These are phyloP conservation scores for Metschnikowia cubensis DNA, from an alignment of 805 yeast species.

Conservation along the genomic window DNA sequence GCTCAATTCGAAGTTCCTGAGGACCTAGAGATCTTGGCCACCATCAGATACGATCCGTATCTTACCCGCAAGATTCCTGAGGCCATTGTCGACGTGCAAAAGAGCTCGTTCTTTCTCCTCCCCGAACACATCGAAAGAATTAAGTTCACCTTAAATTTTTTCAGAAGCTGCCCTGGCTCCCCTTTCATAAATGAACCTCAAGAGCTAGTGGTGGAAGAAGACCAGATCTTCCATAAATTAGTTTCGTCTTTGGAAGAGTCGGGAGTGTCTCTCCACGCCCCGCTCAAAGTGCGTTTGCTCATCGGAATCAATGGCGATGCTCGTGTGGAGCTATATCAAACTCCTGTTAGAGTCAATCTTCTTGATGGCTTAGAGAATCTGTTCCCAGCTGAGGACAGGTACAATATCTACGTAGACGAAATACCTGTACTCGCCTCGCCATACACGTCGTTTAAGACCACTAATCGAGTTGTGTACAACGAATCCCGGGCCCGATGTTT, in stretches of 20 bases:
- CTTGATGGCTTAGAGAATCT: conserved; percentile 25
- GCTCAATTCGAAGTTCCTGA: conserved; percentile 6
- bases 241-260: conserved; percentile 25
- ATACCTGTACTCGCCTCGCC: conserved; percentile 55
- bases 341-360: conserved; percentile 23
- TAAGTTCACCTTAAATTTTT: conserved; percentile 49
- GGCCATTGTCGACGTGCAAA: conserved; percentile 22
- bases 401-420: conserved; percentile 62
- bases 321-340: conserved; percentile 31
- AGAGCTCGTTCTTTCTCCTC: conserved; percentile 53
- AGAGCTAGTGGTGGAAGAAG: conserved; percentile 23
- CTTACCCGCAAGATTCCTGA: conserved; percentile 30
- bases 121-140: conserved; percentile 63
- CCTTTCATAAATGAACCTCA: neutral
- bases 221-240: conserved; percentile 35
- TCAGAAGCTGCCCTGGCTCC: conserved; percentile 23
- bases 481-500: conserved; percentile 53
- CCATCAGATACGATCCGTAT: conserved; percentile 72
- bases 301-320: conserved; percentile 27
- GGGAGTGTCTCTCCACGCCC: conserved; percentile 18
- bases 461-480: conserved; percentile 60
- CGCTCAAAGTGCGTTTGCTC: conserved; percentile 34
- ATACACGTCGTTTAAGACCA: conserved; percentile 86
- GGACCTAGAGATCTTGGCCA: conserved; percentile 53
- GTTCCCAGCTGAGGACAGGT: conserved; percentile 25